Evolutionary conservation across 1,284 basidiomycete species (phyloP).

Genomic region (Malassezia psittaci): DNA sequence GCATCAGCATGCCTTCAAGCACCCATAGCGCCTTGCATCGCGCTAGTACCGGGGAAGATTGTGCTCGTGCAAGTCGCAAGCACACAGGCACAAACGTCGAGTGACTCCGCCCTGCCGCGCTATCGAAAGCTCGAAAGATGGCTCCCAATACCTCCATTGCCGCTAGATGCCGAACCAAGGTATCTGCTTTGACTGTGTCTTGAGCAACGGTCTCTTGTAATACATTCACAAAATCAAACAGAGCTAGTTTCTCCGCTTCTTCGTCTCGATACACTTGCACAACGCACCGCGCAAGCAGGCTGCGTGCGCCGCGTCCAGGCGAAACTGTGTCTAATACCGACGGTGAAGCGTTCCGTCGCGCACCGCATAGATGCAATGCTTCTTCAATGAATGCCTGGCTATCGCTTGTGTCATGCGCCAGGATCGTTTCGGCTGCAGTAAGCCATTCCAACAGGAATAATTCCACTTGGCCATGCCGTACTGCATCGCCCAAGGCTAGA

Average conservation of each 20-base stretch:
- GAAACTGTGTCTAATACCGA: not conserved
- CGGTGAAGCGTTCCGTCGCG: not conserved
- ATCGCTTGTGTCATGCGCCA: constrained; percentile 49
- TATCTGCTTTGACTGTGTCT: not conserved
- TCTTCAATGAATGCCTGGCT: constrained; percentile 1
- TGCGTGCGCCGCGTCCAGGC: constrained; percentile 9
- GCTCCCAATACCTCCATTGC: constrained; percentile 72
- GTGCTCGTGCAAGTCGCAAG: constrained; percentile 21
- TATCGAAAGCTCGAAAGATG: constrained; percentile 70
- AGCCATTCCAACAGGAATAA: constrained; percentile 75
- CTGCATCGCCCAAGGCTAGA: constrained; percentile 27
- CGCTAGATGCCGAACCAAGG: constrained; percentile 55
- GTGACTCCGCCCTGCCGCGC: constrained; percentile 71
- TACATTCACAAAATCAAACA: constrained; percentile 1
- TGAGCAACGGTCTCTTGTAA: not conserved
- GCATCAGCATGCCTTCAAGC: constrained; percentile 62
- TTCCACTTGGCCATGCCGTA: constrained; percentile 65
- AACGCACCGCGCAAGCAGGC: constrained; percentile 5
- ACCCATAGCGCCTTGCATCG: constrained; percentile 70
- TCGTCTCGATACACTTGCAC: constrained; percentile 5
- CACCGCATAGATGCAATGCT: constrained; percentile 6
- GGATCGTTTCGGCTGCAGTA: constrained; percentile 57
- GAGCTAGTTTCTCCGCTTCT: constrained; percentile 21
- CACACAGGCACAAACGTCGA: constrained; percentile 49
- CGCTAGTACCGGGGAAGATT: constrained; percentile 51